Conservation (phyloP, 1,284 basidiomycete species). For the Tilletia indica region DNA sequence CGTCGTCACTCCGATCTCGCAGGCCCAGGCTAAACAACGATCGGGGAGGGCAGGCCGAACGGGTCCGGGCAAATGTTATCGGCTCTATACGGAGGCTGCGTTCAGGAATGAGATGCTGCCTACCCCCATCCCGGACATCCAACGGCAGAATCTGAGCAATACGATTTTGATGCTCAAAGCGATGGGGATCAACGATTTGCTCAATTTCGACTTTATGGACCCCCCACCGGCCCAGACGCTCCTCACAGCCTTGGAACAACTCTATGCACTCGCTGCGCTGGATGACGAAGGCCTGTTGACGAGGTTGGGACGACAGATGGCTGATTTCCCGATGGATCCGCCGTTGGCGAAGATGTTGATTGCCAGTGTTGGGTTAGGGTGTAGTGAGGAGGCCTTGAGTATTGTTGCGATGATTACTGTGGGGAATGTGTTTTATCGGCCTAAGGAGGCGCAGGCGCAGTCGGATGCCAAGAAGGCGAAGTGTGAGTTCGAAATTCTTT, state of each 20-base stretch:
- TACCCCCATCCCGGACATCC: constrained; percentile 96
- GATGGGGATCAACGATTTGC: constrained; percentile 96
- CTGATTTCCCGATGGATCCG: constrained; percentile 96
- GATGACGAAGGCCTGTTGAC: constrained; percentile 96
- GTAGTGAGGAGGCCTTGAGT: constrained; percentile 93
- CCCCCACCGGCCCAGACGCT: constrained; percentile 94
- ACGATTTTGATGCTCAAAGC: constrained; percentile 96
- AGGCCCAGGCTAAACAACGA: constrained; percentile 93
- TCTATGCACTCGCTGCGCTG: constrained; percentile 91
- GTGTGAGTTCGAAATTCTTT: constrained; percentile 66
- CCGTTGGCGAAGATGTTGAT: constrained; percentile 91
- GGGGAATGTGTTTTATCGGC: constrained; percentile 93
- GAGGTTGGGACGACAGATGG: constrained; percentile 93
- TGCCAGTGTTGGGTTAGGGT: constrained; percentile 84
- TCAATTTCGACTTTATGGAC: constrained; percentile 99
- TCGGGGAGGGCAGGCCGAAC: constrained; percentile 94
- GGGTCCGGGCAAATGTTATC: constrained; percentile 96
- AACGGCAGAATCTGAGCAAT: constrained; percentile 85
- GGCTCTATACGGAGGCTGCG: constrained; percentile 94
- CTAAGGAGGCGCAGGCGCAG: constrained; percentile 97
- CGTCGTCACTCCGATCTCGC: constrained; percentile 96
- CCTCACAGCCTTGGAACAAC: constrained; percentile 85
- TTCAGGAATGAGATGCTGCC: constrained; percentile 98
- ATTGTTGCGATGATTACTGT: constrained; percentile 97
- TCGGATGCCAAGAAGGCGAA: constrained; percentile 99